Base-by-base conservation (phyloP, 345 rosid species). In the Lagerstroemia speciosa region DNA sequence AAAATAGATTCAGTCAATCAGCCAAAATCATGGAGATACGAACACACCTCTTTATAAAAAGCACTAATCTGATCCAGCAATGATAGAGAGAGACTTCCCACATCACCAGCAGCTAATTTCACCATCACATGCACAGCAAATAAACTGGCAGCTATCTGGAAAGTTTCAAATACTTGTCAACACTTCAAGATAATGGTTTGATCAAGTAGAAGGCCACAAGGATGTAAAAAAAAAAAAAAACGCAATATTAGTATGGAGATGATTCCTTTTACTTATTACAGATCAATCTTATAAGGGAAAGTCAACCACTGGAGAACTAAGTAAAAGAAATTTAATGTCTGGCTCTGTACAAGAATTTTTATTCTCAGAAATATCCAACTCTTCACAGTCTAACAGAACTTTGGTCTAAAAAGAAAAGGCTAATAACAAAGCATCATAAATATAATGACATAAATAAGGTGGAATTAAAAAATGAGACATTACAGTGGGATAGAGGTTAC, bases 61-160 rank as follows among this genome's bases (percentile, higher is more conserved):
- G 36, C 40, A 34, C 37, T 78, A 66, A 91, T 75, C 84, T 82
- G 89, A 77, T 83, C 88, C 70, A 80, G 74, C 70, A 94, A 81
- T 46, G 87, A 82, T 64, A 82, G 57, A 43, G 93, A 89, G 78
- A 91, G 74, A 74, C 88, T 75, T 75, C 96, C 99, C 19, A 78
- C 62, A 66, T 85, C 78, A 67, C 88, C 83, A 43, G 82, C 66
- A 63, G 80, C 84, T 79, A 89, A 70, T 75, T 87, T 89, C 67
- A 69, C 83, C 79, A 91, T 91, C 66, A 84, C 75, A 77, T 88
- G 89, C 75, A 88, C 93, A 27, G 73, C 61, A 52, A 88, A 84
- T 76, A 86, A 79, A 78, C 85, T 82, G 40, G 86, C 74, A 63
- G 96, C 90, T 37, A 87, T 88, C 99, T 94, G 89, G 66, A 79